phyloP scores from a whole-genome alignment of 495 filamentous ascomycete species.

The Neurospora sp. region DNA sequence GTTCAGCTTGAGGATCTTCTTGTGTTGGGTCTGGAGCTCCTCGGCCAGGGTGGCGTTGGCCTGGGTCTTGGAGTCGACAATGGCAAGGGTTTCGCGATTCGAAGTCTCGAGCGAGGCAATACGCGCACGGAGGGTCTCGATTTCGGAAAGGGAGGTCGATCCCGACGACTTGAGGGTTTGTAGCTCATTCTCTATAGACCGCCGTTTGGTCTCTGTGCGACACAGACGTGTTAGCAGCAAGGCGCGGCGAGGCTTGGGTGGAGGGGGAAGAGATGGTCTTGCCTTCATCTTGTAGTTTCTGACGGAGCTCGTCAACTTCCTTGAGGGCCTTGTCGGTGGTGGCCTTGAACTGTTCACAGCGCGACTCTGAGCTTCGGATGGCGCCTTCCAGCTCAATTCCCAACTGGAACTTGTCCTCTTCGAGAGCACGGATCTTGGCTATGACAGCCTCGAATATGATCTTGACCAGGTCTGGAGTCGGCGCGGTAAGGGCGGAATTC shows the following conservation, averaged over 20 bases:
- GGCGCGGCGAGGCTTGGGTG: neutral
- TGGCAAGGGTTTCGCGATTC: constrained; percentile 76
- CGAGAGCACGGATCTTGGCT: constrained; percentile 66
- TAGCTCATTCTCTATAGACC: constrained; percentile 67
- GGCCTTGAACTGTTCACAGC: constrained; percentile 66
- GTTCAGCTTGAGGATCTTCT: constrained; percentile 72
- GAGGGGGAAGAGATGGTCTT: constrained; percentile 11
- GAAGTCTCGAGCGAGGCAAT: constrained; percentile 80
- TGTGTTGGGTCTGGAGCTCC: constrained; percentile 77
- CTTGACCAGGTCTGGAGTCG: constrained; percentile 67
- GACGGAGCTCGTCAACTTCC: constrained; percentile 65
- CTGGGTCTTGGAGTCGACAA: constrained; percentile 79
- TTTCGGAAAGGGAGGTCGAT: constrained; percentile 65
- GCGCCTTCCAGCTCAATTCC: constrained; percentile 91
- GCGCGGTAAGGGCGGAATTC: constrained; percentile 52
- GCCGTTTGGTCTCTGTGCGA: constrained; percentile 23
- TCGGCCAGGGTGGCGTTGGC: constrained; percentile 79
- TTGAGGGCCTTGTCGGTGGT: constrained; percentile 71
- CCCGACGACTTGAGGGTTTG: constrained; percentile 66
- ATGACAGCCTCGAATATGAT: constrained; percentile 56
- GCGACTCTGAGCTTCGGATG: constrained; percentile 68
- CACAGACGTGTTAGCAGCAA: constrained; percentile 6
- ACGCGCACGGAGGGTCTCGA: constrained; percentile 62
- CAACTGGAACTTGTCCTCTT: constrained; percentile 74
- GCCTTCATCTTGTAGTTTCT: constrained; percentile 77